phyloP scores from a whole-genome alignment of 2,329 filamentous ascomycete genomes.

The Exophiala alcalophila region DNA sequence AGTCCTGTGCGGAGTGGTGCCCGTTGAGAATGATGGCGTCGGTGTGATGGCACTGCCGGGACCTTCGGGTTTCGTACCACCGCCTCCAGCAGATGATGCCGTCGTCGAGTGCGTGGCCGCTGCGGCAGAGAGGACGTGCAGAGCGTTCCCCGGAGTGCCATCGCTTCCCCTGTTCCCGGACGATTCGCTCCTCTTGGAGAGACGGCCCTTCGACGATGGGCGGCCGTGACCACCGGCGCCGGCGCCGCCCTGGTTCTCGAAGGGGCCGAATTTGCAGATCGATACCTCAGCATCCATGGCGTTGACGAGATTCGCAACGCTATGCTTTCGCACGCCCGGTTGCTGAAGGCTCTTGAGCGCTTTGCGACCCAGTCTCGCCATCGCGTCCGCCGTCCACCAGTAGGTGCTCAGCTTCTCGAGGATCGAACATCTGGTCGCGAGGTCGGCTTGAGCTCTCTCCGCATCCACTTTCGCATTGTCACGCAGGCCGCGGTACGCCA shows the following conservation, averaged over 20 bases:
- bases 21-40: not conserved
- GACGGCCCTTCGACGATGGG: no score
- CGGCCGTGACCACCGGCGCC: no score
- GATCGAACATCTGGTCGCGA: constrained; percentile 38
- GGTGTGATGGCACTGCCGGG: constrained; percentile 5
- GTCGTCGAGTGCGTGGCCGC: constrained; percentile 25
- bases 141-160: constrained; percentile 21
- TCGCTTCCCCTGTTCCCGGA: no score
- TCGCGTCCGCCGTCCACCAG: constrained; percentile 44
- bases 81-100: not conserved
- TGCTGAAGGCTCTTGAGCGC: constrained; percentile 34
- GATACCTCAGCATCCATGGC: constrained; percentile 42
- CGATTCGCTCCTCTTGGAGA: no score
- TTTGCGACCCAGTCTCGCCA: constrained; percentile 41
- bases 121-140: constrained; percentile 30
- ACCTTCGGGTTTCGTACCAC: not conserved
- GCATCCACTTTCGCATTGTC: constrained; percentile 45
- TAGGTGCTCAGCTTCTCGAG: constrained; percentile 37
- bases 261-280: constrained; percentile 31
- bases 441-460: constrained; percentile 36
- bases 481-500: constrained; percentile 57
- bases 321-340: constrained; percentile 33
- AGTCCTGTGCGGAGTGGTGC: not conserved
- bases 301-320: constrained; percentile 46
- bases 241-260: constrained; percentile 23